Percentiles rank a stretch among this genome's conserved stretches.
Conservation (phyloP, 2,329 filamentous ascomycete genomes). For the Berkeleyomyces basicola region DNA sequence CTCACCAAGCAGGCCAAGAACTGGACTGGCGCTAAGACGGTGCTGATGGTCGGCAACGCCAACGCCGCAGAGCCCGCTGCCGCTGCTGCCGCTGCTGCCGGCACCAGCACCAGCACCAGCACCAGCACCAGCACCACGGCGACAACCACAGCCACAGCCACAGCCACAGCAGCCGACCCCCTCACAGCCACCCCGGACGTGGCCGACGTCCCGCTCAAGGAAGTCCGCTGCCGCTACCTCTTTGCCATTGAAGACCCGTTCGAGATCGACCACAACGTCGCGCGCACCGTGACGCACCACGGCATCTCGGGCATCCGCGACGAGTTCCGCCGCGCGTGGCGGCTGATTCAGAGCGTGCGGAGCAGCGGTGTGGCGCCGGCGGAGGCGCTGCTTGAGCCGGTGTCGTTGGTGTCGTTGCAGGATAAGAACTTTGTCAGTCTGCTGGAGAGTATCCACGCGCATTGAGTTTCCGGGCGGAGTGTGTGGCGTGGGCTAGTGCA, state of each 20-base stretch:
- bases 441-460: slow-evolving; percentile 5
- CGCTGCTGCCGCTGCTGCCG: neutral
- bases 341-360: slow-evolving; percentile 42
- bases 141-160: slow-evolving; percentile 1
- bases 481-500: too few species aligned
- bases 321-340: slow-evolving; percentile 68
- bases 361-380: slow-evolving; percentile 12
- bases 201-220: slow-evolving; percentile 35
- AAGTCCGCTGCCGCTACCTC: slow-evolving; percentile 63
- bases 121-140: slow-evolving; percentile 12
- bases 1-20: slow-evolving; percentile 61
- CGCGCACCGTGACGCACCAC: slow-evolving; percentile 66
- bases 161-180: neutral
- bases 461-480: neutral
- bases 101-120: slow-evolving; percentile 13
- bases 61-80: neutral
- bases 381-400: slow-evolving; percentile 38
- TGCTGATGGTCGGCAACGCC: slow-evolving; percentile 18
- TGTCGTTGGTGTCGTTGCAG: slow-evolving; percentile 22
- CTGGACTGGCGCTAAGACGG: slow-evolving; percentile 71
- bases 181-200: slow-evolving; percentile 6
- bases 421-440: slow-evolving; percentile 18
- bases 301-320: slow-evolving; percentile 70
- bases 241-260: slow-evolving; percentile 90
- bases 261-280: slow-evolving; percentile 75